phyloP scores from a whole-genome alignment of 768 basidiomycete genomes.

The Galerina marginata region DNA sequence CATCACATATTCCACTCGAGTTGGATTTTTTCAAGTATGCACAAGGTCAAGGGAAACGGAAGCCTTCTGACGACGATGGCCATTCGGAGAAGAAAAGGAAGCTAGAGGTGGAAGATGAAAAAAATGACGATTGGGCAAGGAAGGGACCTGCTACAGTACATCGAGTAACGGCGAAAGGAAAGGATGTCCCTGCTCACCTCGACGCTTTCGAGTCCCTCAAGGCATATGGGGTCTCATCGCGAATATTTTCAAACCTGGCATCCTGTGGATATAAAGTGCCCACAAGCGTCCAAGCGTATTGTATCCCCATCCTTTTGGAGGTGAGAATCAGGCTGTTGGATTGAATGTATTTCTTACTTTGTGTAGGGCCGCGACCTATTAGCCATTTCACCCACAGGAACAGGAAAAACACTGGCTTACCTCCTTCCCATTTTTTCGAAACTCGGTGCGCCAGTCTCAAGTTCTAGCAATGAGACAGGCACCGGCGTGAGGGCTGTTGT shows the following conservation, averaged over 20 bases:
- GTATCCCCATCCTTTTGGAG: slow-evolving; percentile 81
- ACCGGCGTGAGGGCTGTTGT: slow-evolving; percentile 78
- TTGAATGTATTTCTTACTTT: slow-evolving; percentile 7
- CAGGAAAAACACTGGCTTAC: slow-evolving; percentile 95
- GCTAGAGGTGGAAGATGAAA: slow-evolving; percentile 32
- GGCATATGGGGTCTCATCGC: slow-evolving; percentile 62
- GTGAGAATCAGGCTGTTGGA: slow-evolving; percentile 41
- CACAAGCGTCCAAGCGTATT: slow-evolving; percentile 83
- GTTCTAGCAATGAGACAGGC: slow-evolving; percentile 47
- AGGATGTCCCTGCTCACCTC: slow-evolving; percentile 63
- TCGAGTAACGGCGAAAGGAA: slow-evolving; percentile 78
- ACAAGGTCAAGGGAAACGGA: slow-evolving; percentile 60
- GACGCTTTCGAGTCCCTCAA: slow-evolving; percentile 65
- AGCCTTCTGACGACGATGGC: slow-evolving; percentile 30
- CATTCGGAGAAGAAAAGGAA: slow-evolving; percentile 40
- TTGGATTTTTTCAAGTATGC: slow-evolving; percentile 95
- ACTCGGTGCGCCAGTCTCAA: slow-evolving; percentile 59
- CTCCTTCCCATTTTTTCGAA: slow-evolving; percentile 79
- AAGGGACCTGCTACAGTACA: slow-evolving; percentile 37
- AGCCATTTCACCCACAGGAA: slow-evolving; percentile 96
- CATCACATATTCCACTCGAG: slow-evolving; percentile 67
- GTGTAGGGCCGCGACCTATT: slow-evolving; percentile 80
- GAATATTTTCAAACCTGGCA: slow-evolving; percentile 67
- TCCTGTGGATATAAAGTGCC: slow-evolving; percentile 67
- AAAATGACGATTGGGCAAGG: slow-evolving; percentile 20